Base-by-base conservation (phyloP, 805 yeast species). In the Saturnispora ahearnii region DNA sequence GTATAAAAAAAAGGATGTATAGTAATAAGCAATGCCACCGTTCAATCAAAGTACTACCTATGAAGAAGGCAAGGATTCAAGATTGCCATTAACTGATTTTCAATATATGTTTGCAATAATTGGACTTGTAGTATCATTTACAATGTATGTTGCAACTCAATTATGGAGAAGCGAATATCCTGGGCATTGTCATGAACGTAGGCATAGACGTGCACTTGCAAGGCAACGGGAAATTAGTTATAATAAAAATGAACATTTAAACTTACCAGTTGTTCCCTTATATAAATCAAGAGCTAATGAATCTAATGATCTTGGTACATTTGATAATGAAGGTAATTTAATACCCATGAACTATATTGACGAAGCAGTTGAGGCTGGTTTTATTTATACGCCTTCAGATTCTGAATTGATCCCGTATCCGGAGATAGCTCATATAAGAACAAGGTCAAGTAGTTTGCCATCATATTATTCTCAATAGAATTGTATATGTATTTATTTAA, bases 371-470 rank as follows among this genome's bases (percentile, higher is more conserved):
- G n/a, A 30, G 18, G 37, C 45, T 18, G 37, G 45, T 21, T 9
- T 43, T 13, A 43, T 43, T 32, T 43, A 43, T 32, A 43, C 45
- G 7, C 45, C 34, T 6, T n/a, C 18, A 9, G 28, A 43, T 18
- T 9, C 26, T 43, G 26, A 21, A 8, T 43, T 43, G 28, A 13
- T 43, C 9, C 36, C 45, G 9, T 43, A 43, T 30, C 45, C 45
- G 22, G 24, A 43, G 2, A 3, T 15, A 10, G 34, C 24, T 2
- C 36, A 43, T 32, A 12, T 32, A n/a, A 34, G 32, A 45, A 33
- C 36, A 5, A 31, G 34, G n/a, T 45, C 47, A 36, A 29, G 7
- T 9, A 45, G 47, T 33, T 18, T 44, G 22, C 40, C 46, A n/a
- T 44, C 41, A 6, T 44, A 44, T 29, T 31, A 31, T 15, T 21